Evolutionary conservation across 2,329 filamentous ascomycete genomes (phyloP), one percentile per base, ranked within the genome.

Genomic region (Ophiostoma australiae): DNA sequence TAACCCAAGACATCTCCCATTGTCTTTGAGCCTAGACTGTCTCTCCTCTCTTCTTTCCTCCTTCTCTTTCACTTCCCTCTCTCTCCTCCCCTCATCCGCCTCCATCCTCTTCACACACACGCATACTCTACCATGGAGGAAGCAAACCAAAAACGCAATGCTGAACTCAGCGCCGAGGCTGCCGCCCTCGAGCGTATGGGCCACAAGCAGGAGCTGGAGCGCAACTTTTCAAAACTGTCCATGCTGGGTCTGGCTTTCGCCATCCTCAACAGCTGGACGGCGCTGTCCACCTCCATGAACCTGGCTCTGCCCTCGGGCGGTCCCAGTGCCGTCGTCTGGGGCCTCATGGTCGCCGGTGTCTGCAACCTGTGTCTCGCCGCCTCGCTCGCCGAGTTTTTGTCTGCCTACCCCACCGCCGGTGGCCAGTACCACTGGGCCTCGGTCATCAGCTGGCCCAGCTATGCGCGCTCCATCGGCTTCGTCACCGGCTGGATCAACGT

Each of bases 391-490:
- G 90, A 92, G 77, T 92, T 91, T 76, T 81, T 91, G 11, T 89
- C 87, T 0, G 87, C 88, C 0, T 91, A 88, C 72, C 83, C 83
- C 0, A 84, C 82, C 1, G 85, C 86, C 3, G 86, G 85, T 74
- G 88, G 86, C 17, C 85, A 90, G 78, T 92, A 92, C 74, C 89
- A 92, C 77, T 92, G 90, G 90, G 90, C 89, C 2, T 89, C 90
- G 70, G 80, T 87, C 69, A 80, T 92, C 73, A 84, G 85, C 41
- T 89, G 87, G 82, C 82, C 84, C 72, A 80, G 79, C 70, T 90
- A 84, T 82, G 85, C 86, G 23, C 86, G 87, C 0, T 81, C 87
- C 39, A 83, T 91, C 13, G 89, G 88, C 67, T 92, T 89, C 82
- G 85, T 88, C 67, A 91, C 89, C 0, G 90, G 90, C 37, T 92